Evolutionary conservation across 129 eudicot species (phyloP), one percentile per base, ranked within the genome.

Genomic region (Escallonia herrerae): DNA sequence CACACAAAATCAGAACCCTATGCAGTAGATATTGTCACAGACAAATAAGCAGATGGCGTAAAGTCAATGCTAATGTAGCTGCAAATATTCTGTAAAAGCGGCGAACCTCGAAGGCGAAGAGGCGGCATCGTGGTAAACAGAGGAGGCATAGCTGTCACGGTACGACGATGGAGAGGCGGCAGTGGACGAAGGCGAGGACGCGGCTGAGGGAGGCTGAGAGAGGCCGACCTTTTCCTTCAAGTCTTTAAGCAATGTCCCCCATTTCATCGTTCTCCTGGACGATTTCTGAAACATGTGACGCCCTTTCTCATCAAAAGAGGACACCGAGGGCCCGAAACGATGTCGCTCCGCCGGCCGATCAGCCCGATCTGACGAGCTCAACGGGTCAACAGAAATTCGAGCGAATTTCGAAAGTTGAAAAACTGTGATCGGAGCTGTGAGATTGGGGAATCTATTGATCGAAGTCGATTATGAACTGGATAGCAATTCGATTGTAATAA

Each of bases 201-300:
- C 57, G 55, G 78, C 53, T 7, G 74, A 40, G 40, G 61, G 66
- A 64, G 84, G 61, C 76, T 82, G 81, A 2, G 95, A 73, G 54
- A 94, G 68, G 46, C 99, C 99, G 46, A 94, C 99, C 79, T 82
- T 94, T 43, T 86, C 99, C 76, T 59, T 94, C 65, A 94, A 71
- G 82, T 94, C 99, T 80, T 83, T 89, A 79, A 94, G 83, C 90
- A 94, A 86, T 80, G 95, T 69, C 75, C 66, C 83, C 99, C 99
- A 94, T 94, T 94, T 94, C 99, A 94, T 94, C 95, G 87, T 84
- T 72, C 65, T 72, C 56, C 75, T 46, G 7, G 42, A 56, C 42
- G 71, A 57, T 38, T 78, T 57, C 55, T 52, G 58, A 62, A 77
- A 67, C 81, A 63, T 60, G 50, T 40, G 45, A 11, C 46, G 46